Base-by-base conservation (phyloP, 2,329 filamentous ascomycete genomes). In the Akanthomyces dipterigenus region DNA sequence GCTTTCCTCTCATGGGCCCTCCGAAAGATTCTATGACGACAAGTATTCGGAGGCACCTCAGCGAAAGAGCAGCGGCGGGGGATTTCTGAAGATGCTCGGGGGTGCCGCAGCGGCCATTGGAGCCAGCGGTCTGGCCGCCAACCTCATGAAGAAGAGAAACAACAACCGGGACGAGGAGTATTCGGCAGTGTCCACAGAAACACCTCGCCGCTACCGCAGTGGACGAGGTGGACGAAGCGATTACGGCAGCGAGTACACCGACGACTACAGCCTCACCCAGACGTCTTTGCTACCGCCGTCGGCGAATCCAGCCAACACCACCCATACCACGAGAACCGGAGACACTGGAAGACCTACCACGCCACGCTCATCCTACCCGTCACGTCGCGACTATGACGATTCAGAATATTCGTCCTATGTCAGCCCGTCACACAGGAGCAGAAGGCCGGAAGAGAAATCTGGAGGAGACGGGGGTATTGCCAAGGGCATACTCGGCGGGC, bases 1-100 rank as follows among this genome's bases (percentile, higher is more conserved):
- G 1, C 67, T 84, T 11, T 74, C 82, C 1, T 85, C 83, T 0
- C 76, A 81, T 46, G 75, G 77, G 36, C 77, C 71, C 3, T 87
- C 84, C 0, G 79, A 78, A 5, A 88, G 85, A 31, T 87, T 85
- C 64, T 74, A 82, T 38, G 82, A 88, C 43, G 88, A 91, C 65
- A 90, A 91, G 70, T 82, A 82, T 62, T 82, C 82, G 0, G 81
- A 86, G n/a, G 64, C 70, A 58, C 65, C 68, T 12, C 61, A 68
- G 50, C 75, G 75, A 26, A 77, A 71, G 67, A 72, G 70, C 62
- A 72, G 76, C 42, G 76, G 78, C 4, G 81, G 82, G 20, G 85
- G 86, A 9, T 80, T 88, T 66, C 82, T 85, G 71, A 82, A 82
- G 67, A 83, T 82, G 57, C 63, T 91, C 2, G 71, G 88, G 16